Base-by-base conservation (phyloP, 1,139 yeast species). In the Protomyces lactucae-debilis region DNA sequence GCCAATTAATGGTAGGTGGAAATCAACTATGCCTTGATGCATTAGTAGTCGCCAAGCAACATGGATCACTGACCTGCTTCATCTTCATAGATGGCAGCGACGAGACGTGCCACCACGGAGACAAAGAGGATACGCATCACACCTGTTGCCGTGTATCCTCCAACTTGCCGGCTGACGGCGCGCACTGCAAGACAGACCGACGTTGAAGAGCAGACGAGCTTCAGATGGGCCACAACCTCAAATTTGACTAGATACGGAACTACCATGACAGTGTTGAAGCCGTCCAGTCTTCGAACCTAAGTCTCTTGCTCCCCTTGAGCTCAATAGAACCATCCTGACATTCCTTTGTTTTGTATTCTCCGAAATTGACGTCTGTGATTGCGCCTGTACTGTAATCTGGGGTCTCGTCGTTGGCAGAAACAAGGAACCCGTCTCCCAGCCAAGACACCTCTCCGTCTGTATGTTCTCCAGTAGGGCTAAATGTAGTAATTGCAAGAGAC, bases 1-100 rank as follows among this genome's bases (percentile, higher is more conserved):
- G n/a, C 65, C 65, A 14, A 64, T 52, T 23, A 57, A 37, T 9
- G 65, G 45, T 28, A 64, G 32, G 52, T 64, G 65, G 23, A 59
- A 51, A 28, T 52, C 60, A 18, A 43, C 52, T n/a, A 35, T 25
- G 10, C 63, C 64, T 59, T 45, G 16, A 18, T 5, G n/a, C 28
- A 21, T 46, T 25, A 45, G 60, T 3, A 9, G 51, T 4, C 18
- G 16, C 21, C 3, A 14, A 25, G 16, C 23, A 9, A 16, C 18
- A 10, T 3, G 25, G 25, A 37, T 4, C 21, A 14, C 57, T 39
- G 16, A 59, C 63, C 63, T 14, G 63, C 63, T n/a, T 59, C 63
- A 18, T 59, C 63, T 35, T 40, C 51, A 25, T 37, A 37, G 16
- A 37, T 37, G 16, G 43, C 43, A 12, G 43, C 9, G 4, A n/a